Evolutionary conservation across 805 yeast species (phyloP).

Genomic region (Metschnikowia matae): DNA sequence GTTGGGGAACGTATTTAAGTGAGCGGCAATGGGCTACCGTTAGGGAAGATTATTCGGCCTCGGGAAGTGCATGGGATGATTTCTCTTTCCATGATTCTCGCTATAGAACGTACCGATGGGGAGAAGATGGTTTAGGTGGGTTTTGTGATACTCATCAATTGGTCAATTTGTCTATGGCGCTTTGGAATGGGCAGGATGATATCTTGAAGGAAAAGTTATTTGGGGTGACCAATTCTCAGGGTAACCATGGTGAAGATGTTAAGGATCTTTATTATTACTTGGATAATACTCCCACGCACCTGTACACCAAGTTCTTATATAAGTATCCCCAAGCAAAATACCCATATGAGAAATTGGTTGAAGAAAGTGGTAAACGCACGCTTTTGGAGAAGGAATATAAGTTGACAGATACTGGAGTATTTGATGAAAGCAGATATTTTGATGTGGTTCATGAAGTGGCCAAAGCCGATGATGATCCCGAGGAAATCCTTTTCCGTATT

Average conservation of each 20-base stretch:
- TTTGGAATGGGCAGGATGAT: slow-evolving; percentile 89
- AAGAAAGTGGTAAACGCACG: slow-evolving; percentile 60
- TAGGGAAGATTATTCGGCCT: slow-evolving; percentile 79
- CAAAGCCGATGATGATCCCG: slow-evolving; percentile 74
- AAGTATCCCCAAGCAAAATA: slow-evolving; percentile 86
- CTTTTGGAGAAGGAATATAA: slow-evolving; percentile 75
- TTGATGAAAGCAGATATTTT: slow-evolving; percentile 72
- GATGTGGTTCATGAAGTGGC: slow-evolving; percentile 90
- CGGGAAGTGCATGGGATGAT: slow-evolving; percentile 88
- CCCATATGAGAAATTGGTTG: slow-evolving; percentile 74
- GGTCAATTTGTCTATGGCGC: slow-evolving; percentile 71
- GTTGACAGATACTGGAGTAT: slow-evolving; percentile 73
- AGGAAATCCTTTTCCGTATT: slow-evolving; percentile 74
- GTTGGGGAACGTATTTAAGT: slow-evolving; percentile 89
- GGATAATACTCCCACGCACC: slow-evolving; percentile 90
- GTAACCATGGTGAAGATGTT: slow-evolving; percentile 95
- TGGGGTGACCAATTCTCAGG: slow-evolving; percentile 89
- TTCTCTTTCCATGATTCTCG: slow-evolving; percentile 84
- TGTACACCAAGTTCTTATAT: slow-evolving; percentile 86
- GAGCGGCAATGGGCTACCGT: slow-evolving; percentile 77
- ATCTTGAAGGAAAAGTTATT: slow-evolving; percentile 80
- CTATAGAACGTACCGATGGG: slow-evolving; percentile 86
- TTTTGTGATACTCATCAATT: slow-evolving; percentile 78
- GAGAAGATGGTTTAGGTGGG: slow-evolving; percentile 93
- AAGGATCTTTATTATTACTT: slow-evolving; percentile 80